Conservation (phyloP, 1,139 yeast species). For the Dujonia santamariae region DNA sequence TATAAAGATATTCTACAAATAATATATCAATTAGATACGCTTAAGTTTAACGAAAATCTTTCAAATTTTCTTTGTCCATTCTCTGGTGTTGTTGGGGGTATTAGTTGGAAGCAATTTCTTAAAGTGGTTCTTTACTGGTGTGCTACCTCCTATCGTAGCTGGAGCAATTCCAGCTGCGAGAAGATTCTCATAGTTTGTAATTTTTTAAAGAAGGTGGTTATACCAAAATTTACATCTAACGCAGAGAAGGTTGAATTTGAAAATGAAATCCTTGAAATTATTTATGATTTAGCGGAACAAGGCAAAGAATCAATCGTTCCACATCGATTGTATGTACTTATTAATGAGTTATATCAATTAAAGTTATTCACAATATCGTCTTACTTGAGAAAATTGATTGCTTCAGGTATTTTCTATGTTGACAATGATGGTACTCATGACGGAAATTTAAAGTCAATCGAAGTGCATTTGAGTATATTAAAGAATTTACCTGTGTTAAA, state of each 20-base stretch:
- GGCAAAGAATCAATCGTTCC: slow-evolving; percentile 21
- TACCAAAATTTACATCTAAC: slow-evolving; percentile 18
- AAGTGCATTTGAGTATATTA: slow-evolving; percentile 47
- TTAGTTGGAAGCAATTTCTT: slow-evolving; percentile 41
- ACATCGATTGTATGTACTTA: slow-evolving; percentile 40
- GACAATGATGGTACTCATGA: slow-evolving; percentile 10
- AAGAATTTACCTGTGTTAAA: slow-evolving; percentile 53
- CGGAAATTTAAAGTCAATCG: no score
- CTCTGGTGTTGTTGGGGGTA: background rate
- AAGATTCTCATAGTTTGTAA: slow-evolving; percentile 36
- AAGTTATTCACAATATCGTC: slow-evolving; percentile 59
- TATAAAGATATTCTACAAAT: slow-evolving; percentile 31
- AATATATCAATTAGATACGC: slow-evolving; percentile 32
- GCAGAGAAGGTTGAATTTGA: slow-evolving; percentile 45
- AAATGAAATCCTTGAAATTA: slow-evolving; percentile 43
- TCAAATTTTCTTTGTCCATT: slow-evolving; percentile 29
- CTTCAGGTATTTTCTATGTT: slow-evolving; percentile 72
- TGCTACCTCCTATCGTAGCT: slow-evolving; percentile 36
- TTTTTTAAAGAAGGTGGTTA: slow-evolving; percentile 33
- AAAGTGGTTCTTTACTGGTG: slow-evolving; percentile 48
- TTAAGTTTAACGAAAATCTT: slow-evolving; percentile 28
- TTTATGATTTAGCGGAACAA: slow-evolving; percentile 46
- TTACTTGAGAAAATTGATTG: slow-evolving; percentile 72
- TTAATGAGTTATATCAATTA: slow-evolving; percentile 52
- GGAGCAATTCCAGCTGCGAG: slow-evolving; percentile 25